Evolutionary conservation across 805 yeast species (phyloP).

Genomic region (Lachancea kluyveri): DNA sequence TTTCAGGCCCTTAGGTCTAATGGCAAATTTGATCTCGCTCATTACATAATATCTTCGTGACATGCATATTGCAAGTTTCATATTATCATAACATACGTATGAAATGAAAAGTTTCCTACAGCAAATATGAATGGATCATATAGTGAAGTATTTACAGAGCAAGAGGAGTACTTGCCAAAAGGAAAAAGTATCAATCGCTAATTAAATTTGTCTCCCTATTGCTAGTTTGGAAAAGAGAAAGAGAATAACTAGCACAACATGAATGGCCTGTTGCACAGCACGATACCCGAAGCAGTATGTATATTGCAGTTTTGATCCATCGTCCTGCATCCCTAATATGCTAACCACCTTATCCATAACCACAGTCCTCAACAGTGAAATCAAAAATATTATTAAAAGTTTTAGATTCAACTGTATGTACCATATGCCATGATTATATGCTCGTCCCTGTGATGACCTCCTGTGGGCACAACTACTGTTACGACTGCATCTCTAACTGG

Average conservation of each 20-base stretch:
- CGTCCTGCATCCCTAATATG: no score
- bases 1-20: no score
- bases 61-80: no score
- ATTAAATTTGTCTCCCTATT: not conserved
- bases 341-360: no score
- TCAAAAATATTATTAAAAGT: slow-evolving; percentile 11
- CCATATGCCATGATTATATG: slow-evolving; percentile 67
- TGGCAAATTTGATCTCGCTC: no score
- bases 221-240: not conserved
- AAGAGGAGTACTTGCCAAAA: no score
- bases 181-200: not conserved
- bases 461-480: slow-evolving; percentile 77
- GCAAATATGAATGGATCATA: no score
- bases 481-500: slow-evolving; percentile 60
- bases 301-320: no score
- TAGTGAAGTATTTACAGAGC: no score
- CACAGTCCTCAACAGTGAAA: not conserved
- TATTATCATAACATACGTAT: no score
- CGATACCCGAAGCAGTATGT: slow-evolving; percentile 3
- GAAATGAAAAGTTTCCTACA: no score
- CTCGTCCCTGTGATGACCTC: slow-evolving; percentile 53
- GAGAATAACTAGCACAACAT: not conserved
- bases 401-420: slow-evolving; percentile 37
- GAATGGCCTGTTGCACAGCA: slow-evolving; percentile 3
- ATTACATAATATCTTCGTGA: no score